Evolutionary conservation across 2,329 filamentous ascomycete genomes (phyloP), one percentile per base, ranked within the genome.

Genomic region (Huntiella decipiens): DNA sequence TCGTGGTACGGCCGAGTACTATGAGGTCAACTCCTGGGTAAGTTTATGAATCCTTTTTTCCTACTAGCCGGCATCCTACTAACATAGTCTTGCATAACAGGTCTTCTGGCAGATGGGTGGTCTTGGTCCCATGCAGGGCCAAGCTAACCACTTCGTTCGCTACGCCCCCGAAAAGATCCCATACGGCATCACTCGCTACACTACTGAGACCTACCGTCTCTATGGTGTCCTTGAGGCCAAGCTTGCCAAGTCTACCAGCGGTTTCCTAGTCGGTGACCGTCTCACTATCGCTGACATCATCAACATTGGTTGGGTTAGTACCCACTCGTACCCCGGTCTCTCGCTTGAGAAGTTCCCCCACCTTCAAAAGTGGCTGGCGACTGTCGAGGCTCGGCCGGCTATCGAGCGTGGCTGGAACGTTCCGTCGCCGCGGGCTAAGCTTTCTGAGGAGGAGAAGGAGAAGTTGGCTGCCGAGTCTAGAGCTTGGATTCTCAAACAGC

Each of bases 131-230:
- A 88, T 87, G 82, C 82, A 88, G 56, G 79, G 72, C 50, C 83
- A 92, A 60, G 72, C 83, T 44, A 86, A 91, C 61, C 84, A 93
- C 62, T 93, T 93, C 62, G 66, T 65, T 41, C 73, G 82, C 47
- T 92, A 93, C 56, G 84, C 85, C 1, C 82, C 83, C 0, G 80
- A 87, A 58, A 76, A 73, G 58, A 88, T 93, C 55, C 67, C 78
- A 56, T 93, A 94, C 58, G 84, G 80, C 51, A 74, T 92, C 46
- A 75, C 82, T 56, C 73, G 86, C 41, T 94, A 93, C 63, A 65
- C 70, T 56, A 91, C 84, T 57, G 86, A 94, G 64, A 84, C 81
- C 0, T 71, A 79, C n/a, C 77, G 86, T 11, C 67, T 94, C 1
- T 93, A 91, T 63, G 68, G 75, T 44, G 79, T 85, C 15, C 65